Percentiles rank a stretch among this genome's conserved stretches.
These are phyloP conservation scores for Kodamaea anthophila DNA, from an alignment of 1,139 yeast genomes.

Conservation along the genomic window DNA sequence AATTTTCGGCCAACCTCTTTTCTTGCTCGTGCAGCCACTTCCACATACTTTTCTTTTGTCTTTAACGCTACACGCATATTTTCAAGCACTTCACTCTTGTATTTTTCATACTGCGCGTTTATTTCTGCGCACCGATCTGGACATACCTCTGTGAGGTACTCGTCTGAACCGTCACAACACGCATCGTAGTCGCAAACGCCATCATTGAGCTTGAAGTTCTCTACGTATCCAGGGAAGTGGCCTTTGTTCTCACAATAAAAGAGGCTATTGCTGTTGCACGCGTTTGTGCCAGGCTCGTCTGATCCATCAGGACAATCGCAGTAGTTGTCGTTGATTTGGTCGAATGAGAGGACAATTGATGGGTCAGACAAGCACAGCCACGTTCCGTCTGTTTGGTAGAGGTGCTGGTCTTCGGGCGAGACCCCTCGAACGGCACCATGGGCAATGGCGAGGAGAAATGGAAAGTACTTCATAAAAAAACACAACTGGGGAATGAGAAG, in stretches of 20 bases:
- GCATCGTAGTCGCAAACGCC: constrained; percentile 86
- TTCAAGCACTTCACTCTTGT: constrained; percentile 11
- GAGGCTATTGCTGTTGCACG: constrained; percentile 48
- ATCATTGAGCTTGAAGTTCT: constrained; percentile 67
- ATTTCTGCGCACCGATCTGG: constrained; percentile 54
- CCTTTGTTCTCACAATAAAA: constrained; percentile 82
- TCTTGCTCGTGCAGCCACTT: constrained; percentile 7
- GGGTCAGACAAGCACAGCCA: constrained; percentile 74
- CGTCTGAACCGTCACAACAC: constrained; percentile 97
- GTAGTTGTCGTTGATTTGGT: constrained; percentile 76
- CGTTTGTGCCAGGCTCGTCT: constrained; percentile 94
- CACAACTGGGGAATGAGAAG: too few species aligned
- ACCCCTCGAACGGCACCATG: constrained; percentile 15
- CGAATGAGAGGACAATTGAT: constrained; percentile 48
- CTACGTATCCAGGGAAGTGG: constrained; percentile 50
- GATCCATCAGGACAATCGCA: constrained; percentile 99
- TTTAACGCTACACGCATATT: constrained; percentile 20
- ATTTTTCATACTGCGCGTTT: constrained; percentile 23
- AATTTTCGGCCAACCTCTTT: constrained; percentile 18
- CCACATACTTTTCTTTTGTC: constrained; percentile 14
- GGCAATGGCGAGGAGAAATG: too few species aligned
- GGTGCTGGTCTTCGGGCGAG: constrained; percentile 31
- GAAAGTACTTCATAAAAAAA: too few species aligned
- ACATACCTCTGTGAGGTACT: constrained; percentile 43
- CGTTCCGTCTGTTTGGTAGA: constrained; percentile 47